Evolutionary conservation across 73 alveolate species (phyloP).

Genomic region (Effrenium voratum): DNA sequence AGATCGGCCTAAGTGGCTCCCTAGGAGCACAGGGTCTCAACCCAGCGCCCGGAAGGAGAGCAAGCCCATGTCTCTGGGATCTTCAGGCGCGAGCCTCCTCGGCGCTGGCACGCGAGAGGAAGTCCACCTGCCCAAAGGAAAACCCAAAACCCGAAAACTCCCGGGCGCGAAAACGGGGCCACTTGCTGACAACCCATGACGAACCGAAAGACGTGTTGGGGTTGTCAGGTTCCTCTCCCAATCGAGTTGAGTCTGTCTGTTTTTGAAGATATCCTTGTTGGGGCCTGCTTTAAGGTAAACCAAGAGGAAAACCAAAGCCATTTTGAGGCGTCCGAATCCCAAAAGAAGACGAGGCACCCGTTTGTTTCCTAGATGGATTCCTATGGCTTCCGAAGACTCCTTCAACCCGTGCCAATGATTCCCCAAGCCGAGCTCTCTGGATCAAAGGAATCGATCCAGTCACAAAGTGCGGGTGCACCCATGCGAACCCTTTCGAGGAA

Average conservation of each 20-base stretch:
- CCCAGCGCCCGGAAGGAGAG: background rate
- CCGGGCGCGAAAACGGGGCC: background rate
- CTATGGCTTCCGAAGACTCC: no score
- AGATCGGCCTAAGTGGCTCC: no score
- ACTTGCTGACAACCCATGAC: background rate
- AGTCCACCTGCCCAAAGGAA: conserved; percentile 38
- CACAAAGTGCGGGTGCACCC: no score
- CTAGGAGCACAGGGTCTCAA: no score
- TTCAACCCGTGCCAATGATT: no score
- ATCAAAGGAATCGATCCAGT: no score
- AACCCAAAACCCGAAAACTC: background rate
- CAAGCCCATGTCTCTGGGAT: background rate
- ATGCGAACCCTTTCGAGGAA: no score
- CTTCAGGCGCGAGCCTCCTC: conserved; percentile 60
- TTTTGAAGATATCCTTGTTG: background rate
- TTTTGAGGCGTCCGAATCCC: no score
- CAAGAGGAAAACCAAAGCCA: background rate
- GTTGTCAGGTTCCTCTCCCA: background rate
- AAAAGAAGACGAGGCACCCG: no score
- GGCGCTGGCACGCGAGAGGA: conserved; percentile 49
- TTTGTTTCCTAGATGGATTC: no score
- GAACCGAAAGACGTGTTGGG: background rate
- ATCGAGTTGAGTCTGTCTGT: background rate
- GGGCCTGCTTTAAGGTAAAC: background rate
- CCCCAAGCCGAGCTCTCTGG: no score